A percentile compares a stretch with the other conserved stretches of the same genome.
These are phyloP conservation scores for Leccinellum albellum DNA, from an alignment of 768 basidiomycete species.

Conservation along the genomic window DNA sequence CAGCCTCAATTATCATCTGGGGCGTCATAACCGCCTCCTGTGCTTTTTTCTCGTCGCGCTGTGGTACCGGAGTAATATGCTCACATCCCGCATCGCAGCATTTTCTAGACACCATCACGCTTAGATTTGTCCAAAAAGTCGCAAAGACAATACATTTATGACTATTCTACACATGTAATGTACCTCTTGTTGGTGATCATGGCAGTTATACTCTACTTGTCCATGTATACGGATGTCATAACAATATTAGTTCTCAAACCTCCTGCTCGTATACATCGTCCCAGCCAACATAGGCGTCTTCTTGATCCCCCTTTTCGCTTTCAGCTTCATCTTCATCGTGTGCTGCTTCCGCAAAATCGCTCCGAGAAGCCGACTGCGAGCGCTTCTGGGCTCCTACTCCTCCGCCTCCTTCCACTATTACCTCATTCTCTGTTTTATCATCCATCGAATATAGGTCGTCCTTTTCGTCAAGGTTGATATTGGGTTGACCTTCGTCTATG, in stretches of 20 bases:
- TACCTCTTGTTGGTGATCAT: slow-evolving; percentile 9
- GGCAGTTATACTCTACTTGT: not conserved
- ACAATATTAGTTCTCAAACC: slow-evolving; percentile 31
- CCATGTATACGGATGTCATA: not conserved
- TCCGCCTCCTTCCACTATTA: slow-evolving; percentile 38
- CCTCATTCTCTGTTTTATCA: slow-evolving; percentile 42
- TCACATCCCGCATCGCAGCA: slow-evolving; percentile 8
- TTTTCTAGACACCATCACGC: slow-evolving; percentile 18
- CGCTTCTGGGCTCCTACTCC: slow-evolving; percentile 30
- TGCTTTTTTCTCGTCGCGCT: slow-evolving; percentile 5
- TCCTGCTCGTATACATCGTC: slow-evolving; percentile 72
- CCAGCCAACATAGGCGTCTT: slow-evolving; percentile 34
- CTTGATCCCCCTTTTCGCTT: slow-evolving; percentile 40
- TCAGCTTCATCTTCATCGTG: slow-evolving; percentile 27
- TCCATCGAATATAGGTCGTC: slow-evolving; percentile 54
- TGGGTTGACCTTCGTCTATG: slow-evolving; percentile 35
- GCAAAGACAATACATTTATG: slow-evolving; percentile 25
- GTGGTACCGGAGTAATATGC: slow-evolving; percentile 5
- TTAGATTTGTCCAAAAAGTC: slow-evolving; percentile 27
- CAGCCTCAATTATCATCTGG: slow-evolving; percentile 40
- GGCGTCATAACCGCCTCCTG: slow-evolving; percentile 21
- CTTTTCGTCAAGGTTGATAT: slow-evolving; percentile 37
- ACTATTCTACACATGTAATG: slow-evolving; percentile 26
- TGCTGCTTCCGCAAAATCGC: not conserved
- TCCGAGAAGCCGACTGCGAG: slow-evolving; percentile 29